Base-by-base conservation (phyloP, 148 eudicot genomes). In the Camellia granthamiana region DNA sequence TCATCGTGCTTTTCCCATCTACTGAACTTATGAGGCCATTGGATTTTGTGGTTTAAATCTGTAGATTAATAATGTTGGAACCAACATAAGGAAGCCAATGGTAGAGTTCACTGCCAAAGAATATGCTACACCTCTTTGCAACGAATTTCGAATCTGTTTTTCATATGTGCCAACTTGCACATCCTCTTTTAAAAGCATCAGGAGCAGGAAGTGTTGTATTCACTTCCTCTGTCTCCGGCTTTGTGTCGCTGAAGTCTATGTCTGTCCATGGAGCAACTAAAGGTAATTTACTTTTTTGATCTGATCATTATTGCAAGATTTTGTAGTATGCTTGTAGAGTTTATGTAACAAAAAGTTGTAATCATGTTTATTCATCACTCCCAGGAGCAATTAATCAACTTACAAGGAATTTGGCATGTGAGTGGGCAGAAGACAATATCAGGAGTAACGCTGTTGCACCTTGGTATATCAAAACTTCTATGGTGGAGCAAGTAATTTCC, bases 371-470 rank as follows among this genome's bases (percentile, higher is more conserved):
- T 58, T 51, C 38, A 63, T 78, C 79, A 14, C 46, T 66, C 47
- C 51, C 82, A 92, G 97, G 94, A 69, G 97, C 97, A 72, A 89
- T 91, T 49, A 92, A 88, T 81, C 94, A 92, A 77, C 97, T 92
- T 38, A 89, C 92, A 9, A 86, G 84, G 75, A 89, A 83, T 58
- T 77, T 90, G 81, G 93, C 93, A 23, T 91, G 93, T 78, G 93
- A 90, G 55, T 92, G 93, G 93, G 95, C 91, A 30, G 87, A 89
- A 79, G 95, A 92, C 75, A 86, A 84, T 81, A 92, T 92, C 83
- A 83, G 92, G 76, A 66, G 72, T 49, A 92, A 90, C 76, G 84
- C 93, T 75, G 83, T 92, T 76, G 89, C 88, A 14, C 95, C 95
- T 14, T 88, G 88, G 88, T 80, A 72, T 60, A 87, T 86, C 77